Base-by-base conservation (phyloP, 148 eudicot species). In the Agrostemma githago region DNA sequence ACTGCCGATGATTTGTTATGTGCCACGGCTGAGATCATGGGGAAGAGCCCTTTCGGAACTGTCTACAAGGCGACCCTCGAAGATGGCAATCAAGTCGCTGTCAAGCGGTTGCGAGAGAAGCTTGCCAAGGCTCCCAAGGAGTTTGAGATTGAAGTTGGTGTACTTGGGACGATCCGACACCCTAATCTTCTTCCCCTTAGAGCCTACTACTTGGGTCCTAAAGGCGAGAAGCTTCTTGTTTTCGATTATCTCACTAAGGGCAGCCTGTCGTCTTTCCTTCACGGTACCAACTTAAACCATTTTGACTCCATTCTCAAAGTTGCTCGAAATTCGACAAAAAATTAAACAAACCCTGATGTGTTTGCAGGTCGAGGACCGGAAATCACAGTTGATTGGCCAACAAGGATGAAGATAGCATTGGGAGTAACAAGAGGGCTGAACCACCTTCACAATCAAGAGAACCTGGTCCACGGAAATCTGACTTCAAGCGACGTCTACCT, bases 11-110 rank as follows among this genome's bases (percentile, higher is more conserved):
- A 94, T 77, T 84, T 94, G 76, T 65, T 94, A 57, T 89, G 97
- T 62, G 98, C 98, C 9, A 88, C 97, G 0, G 97, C 98, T 1
- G 97, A 91, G 76, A 86, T 92, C 41, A 88, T 94, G 97, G 98
- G 97, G 34, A 94, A 94, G 86, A 89, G 90, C 61, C 83, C 87
- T 0, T 91, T 82, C 40, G 98, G 98, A 38, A 94, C 97, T 0
- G 88, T 89, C 5, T 94, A 94, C 72, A 94, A 89, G 84, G 98
- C 97, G 6, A 86, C 93, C 3, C 80, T 94, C 69, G 98, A 92
- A 70, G 97, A 92, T 70, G 89, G 92, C 3, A 87, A 85, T 69
- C 88, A 86, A 68, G 97, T 94, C 4, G 96, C 97, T 0, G 98
- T 94, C 48, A 94, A 92, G 82, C 89, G 98, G 84, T 80, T 94